These are phyloP conservation scores for Chlamydomonas applanata DNA, from an alignment of 139 green algal genomes.

Conservation along the genomic window DNA sequence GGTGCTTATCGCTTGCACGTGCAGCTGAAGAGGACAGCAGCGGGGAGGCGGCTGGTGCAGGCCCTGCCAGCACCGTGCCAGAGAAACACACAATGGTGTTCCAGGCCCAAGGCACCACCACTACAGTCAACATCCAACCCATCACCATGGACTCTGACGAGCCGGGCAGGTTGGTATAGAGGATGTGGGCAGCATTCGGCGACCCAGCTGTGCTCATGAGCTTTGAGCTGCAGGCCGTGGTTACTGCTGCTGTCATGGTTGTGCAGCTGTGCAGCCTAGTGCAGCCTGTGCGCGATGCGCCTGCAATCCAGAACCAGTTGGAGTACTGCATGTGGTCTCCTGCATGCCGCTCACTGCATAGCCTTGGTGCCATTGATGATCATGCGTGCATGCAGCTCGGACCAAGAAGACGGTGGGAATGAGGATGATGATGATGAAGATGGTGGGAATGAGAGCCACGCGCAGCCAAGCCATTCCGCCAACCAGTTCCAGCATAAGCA, in stretches of 20 bases:
- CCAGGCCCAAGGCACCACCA: conserved; percentile 30
- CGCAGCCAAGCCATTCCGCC: too few relatives aligned
- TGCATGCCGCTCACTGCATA: too few relatives aligned
- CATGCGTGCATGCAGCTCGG: too few relatives aligned
- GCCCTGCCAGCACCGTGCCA: too few relatives aligned
- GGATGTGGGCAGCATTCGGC: neutral
- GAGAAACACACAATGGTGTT: conserved; percentile 45
- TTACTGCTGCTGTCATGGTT: neutral
- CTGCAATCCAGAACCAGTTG: neutral
- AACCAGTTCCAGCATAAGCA: too few relatives aligned
- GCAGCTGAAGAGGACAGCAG: neutral
- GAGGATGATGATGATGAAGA: too few relatives aligned
- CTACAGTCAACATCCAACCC: conserved; percentile 30
- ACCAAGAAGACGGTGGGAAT: too few relatives aligned
- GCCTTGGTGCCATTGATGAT: too few relatives aligned
- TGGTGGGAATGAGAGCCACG: too few relatives aligned
- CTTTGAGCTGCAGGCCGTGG: neutral
- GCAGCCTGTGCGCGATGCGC: neutral
- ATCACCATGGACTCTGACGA: neutral
- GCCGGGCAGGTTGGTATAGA: neutral
- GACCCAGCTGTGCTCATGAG: neutral
- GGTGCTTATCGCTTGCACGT: neutral
- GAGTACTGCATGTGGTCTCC: too few relatives aligned
- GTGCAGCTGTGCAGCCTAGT: neutral
- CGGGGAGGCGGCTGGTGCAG: neutral